Evolutionary conservation across 768 basidiomycete species (phyloP).

Genomic region (Suillus lakei): DNA sequence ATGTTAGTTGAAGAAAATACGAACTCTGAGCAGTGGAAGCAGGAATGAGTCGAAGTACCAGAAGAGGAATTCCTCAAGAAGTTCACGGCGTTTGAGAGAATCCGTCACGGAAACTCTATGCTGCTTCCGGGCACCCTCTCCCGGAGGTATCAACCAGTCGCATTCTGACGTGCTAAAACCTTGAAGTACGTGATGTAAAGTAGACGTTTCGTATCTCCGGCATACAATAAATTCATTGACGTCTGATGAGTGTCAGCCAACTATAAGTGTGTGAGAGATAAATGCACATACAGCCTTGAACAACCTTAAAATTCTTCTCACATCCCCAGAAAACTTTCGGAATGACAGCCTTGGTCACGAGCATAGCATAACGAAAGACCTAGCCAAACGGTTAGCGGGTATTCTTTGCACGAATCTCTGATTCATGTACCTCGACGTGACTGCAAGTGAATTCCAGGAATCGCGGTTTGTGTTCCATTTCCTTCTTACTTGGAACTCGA

Average conservation of each 20-base stretch:
- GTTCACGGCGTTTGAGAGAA: slow-evolving; percentile 75
- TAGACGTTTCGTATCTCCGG: slow-evolving; percentile 84
- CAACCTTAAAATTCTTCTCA: slow-evolving; percentile 59
- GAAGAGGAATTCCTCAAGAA: slow-evolving; percentile 89
- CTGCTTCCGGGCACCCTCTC: slow-evolving; percentile 42
- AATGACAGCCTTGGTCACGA: slow-evolving; percentile 71
- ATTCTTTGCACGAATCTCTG: background rate
- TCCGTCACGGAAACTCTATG: slow-evolving; percentile 66
- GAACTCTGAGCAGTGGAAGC: slow-evolving; percentile 75
- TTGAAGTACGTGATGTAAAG: slow-evolving; percentile 78
- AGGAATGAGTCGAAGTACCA: slow-evolving; percentile 95
- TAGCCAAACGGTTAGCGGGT: slow-evolving; percentile 29
- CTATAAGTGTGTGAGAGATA: background rate
- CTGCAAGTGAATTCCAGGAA: slow-evolving; percentile 79
- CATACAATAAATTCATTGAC: slow-evolving; percentile 71
- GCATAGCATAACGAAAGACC: slow-evolving; percentile 72
- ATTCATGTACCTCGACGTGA: slow-evolving; percentile 55
- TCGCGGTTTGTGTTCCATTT: slow-evolving; percentile 65
- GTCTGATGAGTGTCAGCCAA: slow-evolving; percentile 46
- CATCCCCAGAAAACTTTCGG: slow-evolving; percentile 84
- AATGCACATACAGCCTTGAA: slow-evolving; percentile 58
- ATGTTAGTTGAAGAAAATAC: slow-evolving; percentile 21
- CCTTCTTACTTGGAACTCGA: slow-evolving; percentile 49
- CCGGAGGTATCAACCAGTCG: slow-evolving; percentile 71
- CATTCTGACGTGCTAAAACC: slow-evolving; percentile 75